Evolutionary conservation across 1,139 yeast genomes (phyloP), one percentile per base, ranked within the genome.

Genomic region (Hansenula sp.): DNA sequence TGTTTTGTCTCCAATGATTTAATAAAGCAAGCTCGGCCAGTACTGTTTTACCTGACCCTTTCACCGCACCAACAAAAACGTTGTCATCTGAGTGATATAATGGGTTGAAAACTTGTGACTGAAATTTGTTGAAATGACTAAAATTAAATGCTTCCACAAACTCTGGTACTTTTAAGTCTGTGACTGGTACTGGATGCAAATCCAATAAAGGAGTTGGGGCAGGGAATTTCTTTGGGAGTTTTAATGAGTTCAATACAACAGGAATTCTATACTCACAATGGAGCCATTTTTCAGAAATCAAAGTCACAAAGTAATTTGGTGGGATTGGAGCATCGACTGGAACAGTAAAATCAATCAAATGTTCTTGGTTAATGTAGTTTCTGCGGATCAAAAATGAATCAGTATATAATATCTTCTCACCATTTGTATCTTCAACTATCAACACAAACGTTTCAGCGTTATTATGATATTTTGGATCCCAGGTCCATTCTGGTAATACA

Each of bases 241-340:
- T 68, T 39, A 88, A 52, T 29, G 70, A 62, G 21, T 71, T 67
- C 43, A 92, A 65, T 37, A 78, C 62, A 2, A 88, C 65, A 0
- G 96, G 88, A 2, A 75, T 59, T 44, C 75, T 75, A 50, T 75
- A 69, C 40, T 78, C 87, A 42, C 89, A 78, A 46, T 86, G 90
- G 9, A 89, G 62, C 98, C 98, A 92, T 44, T 71, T 77, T 44
- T 89, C 95, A 45, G 95, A 87, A 3, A 84, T 65, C 17, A 89
- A 59, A 0, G 84, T 71, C 6, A 89, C 73, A 60, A 84, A 86
- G 50, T 83, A 81, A 51, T 80, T 80, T 2, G 96, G 96, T 14
- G 94, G 90, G 4, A 75, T 44, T 1, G 84, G 81, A 6, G 46
- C 4, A 37, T 68, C 44, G 19, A 78, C 47, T 6, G 85, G 76